Percentiles rank a stretch among this genome's conserved stretches.
Conservation (phyloP, 192 early-diverging fungal species). For the Coemansia sp. region DNA sequence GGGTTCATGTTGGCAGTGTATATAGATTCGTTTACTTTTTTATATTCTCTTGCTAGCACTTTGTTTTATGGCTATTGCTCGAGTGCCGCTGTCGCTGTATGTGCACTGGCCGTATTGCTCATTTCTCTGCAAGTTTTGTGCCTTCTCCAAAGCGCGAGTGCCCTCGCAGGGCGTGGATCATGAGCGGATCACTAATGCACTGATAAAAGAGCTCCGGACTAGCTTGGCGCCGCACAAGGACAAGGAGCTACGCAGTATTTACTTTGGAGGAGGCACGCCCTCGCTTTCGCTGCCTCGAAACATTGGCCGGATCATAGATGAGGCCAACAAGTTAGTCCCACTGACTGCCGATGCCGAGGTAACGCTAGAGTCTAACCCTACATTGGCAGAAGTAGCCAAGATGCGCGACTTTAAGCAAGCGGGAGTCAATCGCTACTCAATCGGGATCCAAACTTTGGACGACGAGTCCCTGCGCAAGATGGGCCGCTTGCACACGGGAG, state of each 20-base stretch:
- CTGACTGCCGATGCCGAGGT: slow-evolving; percentile 47
- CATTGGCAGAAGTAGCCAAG: slow-evolving; percentile 43
- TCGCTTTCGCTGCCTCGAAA: slow-evolving; percentile 48
- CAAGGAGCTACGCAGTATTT: slow-evolving; percentile 40
- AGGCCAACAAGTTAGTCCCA: slow-evolving; percentile 25
- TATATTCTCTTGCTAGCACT: background rate
- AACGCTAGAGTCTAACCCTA: slow-evolving; percentile 58
- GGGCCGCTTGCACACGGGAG: slow-evolving; percentile 56
- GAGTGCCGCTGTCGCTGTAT: slow-evolving; percentile 54
- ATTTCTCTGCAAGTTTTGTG: slow-evolving; percentile 61
- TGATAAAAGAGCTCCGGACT: slow-evolving; percentile 33
- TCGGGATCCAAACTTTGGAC: slow-evolving; percentile 61
- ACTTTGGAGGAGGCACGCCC: slow-evolving; percentile 67
- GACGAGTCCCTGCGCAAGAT: slow-evolving; percentile 37
- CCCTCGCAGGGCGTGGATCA: slow-evolving; percentile 29
- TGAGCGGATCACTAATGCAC: slow-evolving; percentile 25
- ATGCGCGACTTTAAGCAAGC: slow-evolving; percentile 43
- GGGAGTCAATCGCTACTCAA: slow-evolving; percentile 59
- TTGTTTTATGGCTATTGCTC: background rate
- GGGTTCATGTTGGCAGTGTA: background rate
- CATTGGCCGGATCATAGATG: slow-evolving; percentile 35
- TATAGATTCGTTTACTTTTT: background rate
- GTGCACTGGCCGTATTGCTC: slow-evolving; percentile 66
- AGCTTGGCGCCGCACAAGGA: slow-evolving; percentile 23
- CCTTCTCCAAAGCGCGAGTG: slow-evolving; percentile 53